phyloP scores from a whole-genome alignment of 352 stramenopile species.

The Phytophthora cryptogea region DNA sequence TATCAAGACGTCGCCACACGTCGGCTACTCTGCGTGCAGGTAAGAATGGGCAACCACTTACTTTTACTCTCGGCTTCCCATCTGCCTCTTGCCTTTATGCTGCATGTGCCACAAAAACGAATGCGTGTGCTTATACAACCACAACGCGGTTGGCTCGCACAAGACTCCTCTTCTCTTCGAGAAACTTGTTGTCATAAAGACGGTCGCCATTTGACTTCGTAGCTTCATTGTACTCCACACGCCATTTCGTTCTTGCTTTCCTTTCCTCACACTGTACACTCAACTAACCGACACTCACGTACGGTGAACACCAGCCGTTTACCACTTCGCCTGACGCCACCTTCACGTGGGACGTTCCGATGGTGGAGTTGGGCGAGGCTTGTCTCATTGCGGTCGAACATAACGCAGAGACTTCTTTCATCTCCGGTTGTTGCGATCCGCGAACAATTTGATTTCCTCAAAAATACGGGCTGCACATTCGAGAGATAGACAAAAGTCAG shows the following conservation, averaged over 20 bases:
- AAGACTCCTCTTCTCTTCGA: conserved; percentile 40
- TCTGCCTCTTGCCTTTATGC: conserved; percentile 24
- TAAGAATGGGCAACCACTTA: conserved; percentile 18
- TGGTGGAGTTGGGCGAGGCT: conserved; percentile 15
- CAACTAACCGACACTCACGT: conserved; percentile 36
- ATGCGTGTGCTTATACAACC: conserved; percentile 20
- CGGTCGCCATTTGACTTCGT: conserved; percentile 33
- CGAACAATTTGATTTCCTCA: conserved; percentile 88
- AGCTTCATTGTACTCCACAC: conserved; percentile 47
- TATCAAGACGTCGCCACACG: conserved; percentile 6
- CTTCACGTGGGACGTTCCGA: conserved; percentile 18
- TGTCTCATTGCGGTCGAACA: conserved; percentile 23
- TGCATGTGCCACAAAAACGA: conserved; percentile 28
- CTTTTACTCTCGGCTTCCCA: conserved; percentile 28
- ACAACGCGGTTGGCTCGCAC: conserved; percentile 20
- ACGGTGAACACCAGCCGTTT: conserved; percentile 23
- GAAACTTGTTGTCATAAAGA: conserved; percentile 25
- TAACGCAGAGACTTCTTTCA: conserved; percentile 44
- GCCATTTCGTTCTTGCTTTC: conserved; percentile 41
- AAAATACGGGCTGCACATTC: conserved; percentile 72
- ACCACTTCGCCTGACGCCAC: conserved; percentile 19
- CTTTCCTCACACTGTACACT: conserved; percentile 48
- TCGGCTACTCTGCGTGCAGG: conserved; percentile 7
- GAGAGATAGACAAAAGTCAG: conserved; percentile 9
- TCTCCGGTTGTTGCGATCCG: conserved; percentile 73